Base-by-base conservation (phyloP, 805 yeast species). In the Gaillardinia entomophila region DNA sequence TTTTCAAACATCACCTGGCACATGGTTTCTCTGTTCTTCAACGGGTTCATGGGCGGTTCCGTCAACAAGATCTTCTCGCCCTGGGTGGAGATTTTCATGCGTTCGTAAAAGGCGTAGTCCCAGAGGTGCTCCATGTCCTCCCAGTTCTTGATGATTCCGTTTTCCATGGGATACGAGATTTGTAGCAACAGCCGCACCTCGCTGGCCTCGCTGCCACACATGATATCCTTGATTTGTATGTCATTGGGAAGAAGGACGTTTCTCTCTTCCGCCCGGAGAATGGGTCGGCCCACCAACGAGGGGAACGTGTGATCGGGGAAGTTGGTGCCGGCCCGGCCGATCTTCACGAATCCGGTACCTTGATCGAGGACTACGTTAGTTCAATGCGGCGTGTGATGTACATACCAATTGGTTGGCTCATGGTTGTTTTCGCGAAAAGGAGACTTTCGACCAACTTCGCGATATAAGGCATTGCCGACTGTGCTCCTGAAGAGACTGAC, bases 271-370 rank as follows among this genome's bases (percentile, higher is more conserved):
- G 98, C 97, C 55, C 98, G 77, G 41, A 92, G 68, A 42, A 92
- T 92, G 17, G 98, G 98, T 50, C 98, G 76, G 30, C 98, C 98
- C 13, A 92, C 97, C 45, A 92, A 86, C 15, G 97, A 88, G 11
- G 97, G 98, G 62, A 89, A 92, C 12, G 96, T 89, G 65, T 79
- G 79, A 60, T 92, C 97, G 18, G 98, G 98, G 71, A 89, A 89
- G 65, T 92, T 92, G 46, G 88, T 83, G 20, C 97, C 97, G 24
- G 94, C 96, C 52, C 96, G 77, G 38, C 98, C 98, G 46, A 90
- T 86, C 59, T 89, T 90, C 34, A 90, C 97, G 57, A 92, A 92
- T 36, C 98, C 98, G 31, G 98, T 92, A 67, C 98, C 98, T 68
- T 92, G 97, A 67, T 92, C 98, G 48, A 92, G 85, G 48, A 92